Percentiles rank a stretch among this genome's conserved stretches.
phyloP scores from a whole-genome alignment of 2,329 filamentous ascomycete species.

The Talaromyces sp. region DNA sequence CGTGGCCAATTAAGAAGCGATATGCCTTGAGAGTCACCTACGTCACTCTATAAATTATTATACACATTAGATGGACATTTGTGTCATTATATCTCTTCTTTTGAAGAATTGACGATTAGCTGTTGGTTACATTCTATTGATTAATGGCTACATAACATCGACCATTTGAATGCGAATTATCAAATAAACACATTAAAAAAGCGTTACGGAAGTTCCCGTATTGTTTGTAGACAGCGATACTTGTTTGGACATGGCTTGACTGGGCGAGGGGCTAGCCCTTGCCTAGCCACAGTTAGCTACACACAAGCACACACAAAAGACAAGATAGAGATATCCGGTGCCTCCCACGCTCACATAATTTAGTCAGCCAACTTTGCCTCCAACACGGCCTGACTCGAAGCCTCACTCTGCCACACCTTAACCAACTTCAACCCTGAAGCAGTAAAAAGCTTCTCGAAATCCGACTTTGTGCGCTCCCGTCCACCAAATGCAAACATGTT shows the following conservation, averaged over 20 bases:
- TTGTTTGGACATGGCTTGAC: neutral
- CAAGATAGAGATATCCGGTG: neutral
- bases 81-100: neutral
- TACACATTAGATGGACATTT: neutral
- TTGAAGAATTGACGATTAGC: neutral
- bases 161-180: neutral
- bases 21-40: neutral
- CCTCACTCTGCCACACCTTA: constrained; percentile 24
- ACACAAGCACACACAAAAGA: neutral
- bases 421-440: constrained; percentile 25
- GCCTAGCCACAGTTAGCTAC: neutral
- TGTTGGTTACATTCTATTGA: neutral
- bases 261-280: neutral
- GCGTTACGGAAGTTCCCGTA: neutral
- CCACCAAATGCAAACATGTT: constrained; percentile 32
- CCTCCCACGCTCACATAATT: neutral
- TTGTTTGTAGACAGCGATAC: neutral
- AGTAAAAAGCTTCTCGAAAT: constrained; percentile 23
- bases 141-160: neutral
- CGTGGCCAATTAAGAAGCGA: neutral
- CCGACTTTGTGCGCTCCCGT: constrained; percentile 27
- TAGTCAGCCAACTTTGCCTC: constrained; percentile 15
- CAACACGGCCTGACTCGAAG: constrained; percentile 19
- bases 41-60: no score
- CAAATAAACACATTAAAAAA: neutral